These are phyloP conservation scores for Hygrocybe coccinea DNA, from an alignment of 768 basidiomycete genomes.

Conservation along the genomic window DNA sequence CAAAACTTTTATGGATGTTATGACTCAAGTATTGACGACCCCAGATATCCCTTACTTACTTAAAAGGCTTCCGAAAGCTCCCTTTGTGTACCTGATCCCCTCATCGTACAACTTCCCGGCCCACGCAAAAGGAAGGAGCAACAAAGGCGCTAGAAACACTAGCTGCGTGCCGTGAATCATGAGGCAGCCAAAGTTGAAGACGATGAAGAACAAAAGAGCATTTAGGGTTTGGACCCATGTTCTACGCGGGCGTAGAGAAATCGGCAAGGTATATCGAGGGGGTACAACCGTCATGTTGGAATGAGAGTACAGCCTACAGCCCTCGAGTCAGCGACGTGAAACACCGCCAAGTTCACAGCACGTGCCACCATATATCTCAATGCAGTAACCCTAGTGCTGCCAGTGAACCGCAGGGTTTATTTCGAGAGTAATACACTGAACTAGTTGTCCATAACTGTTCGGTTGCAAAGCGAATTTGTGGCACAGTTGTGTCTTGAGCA, in stretches of 20 bases:
- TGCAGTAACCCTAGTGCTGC: no score
- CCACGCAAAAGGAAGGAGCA: slow-evolving; percentile 55
- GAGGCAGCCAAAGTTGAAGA: slow-evolving; percentile 62
- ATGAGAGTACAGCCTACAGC: background rate
- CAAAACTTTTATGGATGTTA: slow-evolving; percentile 45
- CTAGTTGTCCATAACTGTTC: no score
- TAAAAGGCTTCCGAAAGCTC: slow-evolving; percentile 69
- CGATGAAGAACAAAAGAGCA: slow-evolving; percentile 47
- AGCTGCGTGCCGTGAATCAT: slow-evolving; percentile 74
- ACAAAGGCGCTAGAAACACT: slow-evolving; percentile 61
- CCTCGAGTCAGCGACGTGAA: background rate
- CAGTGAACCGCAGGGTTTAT: no score
- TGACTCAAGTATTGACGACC: background rate
- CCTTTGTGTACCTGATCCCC: slow-evolving; percentile 78
- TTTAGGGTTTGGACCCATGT: slow-evolving; percentile 50
- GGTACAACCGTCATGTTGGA: slow-evolving; percentile 7
- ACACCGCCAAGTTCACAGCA: background rate
- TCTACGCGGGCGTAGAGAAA: slow-evolving; percentile 46
- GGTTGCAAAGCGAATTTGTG: no score
- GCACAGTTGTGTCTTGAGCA: no score
- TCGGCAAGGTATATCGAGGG: slow-evolving; percentile 43
- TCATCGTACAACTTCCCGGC: slow-evolving; percentile 56
- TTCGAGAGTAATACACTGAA: no score
- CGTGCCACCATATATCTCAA: background rate
- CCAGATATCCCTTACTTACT: slow-evolving; percentile 41